Evolutionary conservation across 192 early-diverging fungal species (phyloP).

Genomic region (Jimgerdemannia flammicorona): DNA sequence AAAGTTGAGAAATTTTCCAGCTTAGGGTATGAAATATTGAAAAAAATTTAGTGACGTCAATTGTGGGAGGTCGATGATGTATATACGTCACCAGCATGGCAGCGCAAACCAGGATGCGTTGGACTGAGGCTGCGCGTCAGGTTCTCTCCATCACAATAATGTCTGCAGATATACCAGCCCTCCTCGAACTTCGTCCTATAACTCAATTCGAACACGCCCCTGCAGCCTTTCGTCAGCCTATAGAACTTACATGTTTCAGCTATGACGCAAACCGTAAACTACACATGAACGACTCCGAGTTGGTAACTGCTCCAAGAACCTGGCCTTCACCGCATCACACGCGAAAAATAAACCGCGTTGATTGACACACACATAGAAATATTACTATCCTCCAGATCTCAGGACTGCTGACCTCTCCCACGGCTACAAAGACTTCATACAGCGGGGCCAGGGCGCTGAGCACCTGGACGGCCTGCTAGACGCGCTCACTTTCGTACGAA

Average conservation of each 20-base stretch:
- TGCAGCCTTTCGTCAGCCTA: conserved; percentile 41
- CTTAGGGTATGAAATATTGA: too few relatives aligned
- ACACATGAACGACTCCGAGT: conserved; percentile 57
- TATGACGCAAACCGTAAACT: conserved; percentile 52
- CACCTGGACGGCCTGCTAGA: conserved; percentile 80
- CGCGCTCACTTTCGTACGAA: conserved; percentile 40
- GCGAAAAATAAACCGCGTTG: conserved; percentile 3
- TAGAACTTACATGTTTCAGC: conserved; percentile 63
- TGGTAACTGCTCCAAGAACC: conserved; percentile 34
- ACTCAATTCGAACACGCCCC: too few relatives aligned
- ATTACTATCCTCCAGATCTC: conserved; percentile 48
- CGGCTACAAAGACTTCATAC: conserved; percentile 68
- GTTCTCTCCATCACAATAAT: too few relatives aligned
- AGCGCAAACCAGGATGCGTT: too few relatives aligned
- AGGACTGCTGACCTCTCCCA: conserved; percentile 48
- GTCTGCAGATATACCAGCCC: too few relatives aligned
- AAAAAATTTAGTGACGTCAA: too few relatives aligned
- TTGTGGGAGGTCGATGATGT: too few relatives aligned
- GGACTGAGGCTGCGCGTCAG: too few relatives aligned
- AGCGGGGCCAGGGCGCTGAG: conserved; percentile 59
- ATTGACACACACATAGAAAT: conserved; percentile 38
- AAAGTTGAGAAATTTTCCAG: too few relatives aligned
- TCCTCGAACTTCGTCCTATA: too few relatives aligned
- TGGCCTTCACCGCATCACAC: conserved; percentile 3
- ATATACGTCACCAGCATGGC: too few relatives aligned